Percentiles rank a stretch among this genome's conserved stretches.
These are phyloP conservation scores for Ogataea pilisensis DNA, from an alignment of 805 yeast genomes.

Conservation along the genomic window DNA sequence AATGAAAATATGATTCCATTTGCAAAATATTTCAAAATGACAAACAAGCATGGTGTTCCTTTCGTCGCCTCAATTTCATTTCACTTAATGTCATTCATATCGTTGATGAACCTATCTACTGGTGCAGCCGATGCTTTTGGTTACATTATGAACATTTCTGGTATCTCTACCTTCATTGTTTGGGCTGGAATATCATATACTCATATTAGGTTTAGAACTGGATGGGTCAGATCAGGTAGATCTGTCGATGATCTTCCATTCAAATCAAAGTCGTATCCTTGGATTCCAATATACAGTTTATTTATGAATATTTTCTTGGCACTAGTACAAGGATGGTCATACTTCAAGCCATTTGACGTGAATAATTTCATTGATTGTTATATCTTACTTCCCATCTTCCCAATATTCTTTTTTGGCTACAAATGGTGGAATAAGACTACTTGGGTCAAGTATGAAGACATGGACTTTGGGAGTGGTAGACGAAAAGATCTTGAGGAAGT, in stretches of 20 bases:
- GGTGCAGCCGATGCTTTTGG: slow-evolving; percentile 59
- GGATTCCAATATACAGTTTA: slow-evolving; percentile 45
- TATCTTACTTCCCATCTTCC: slow-evolving; percentile 56
- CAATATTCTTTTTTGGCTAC: slow-evolving; percentile 33
- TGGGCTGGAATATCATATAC: slow-evolving; percentile 60
- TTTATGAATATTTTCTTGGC: slow-evolving; percentile 48
- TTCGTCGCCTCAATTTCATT: slow-evolving; percentile 51
- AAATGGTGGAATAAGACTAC: slow-evolving; percentile 17
- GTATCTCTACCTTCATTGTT: slow-evolving; percentile 64
- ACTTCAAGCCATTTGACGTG: slow-evolving; percentile 55
- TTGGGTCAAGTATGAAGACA: slow-evolving; percentile 36
- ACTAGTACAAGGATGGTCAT: slow-evolving; percentile 64
- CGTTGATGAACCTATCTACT: slow-evolving; percentile 53
- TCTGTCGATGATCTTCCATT: slow-evolving; percentile 49
- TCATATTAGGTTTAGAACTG: slow-evolving; percentile 54
- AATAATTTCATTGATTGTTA: slow-evolving; percentile 58
- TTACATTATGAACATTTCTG: slow-evolving; percentile 59
- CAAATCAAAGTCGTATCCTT: slow-evolving; percentile 47
- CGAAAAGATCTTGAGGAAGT: slow-evolving; percentile 32
- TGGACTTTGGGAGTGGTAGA: slow-evolving; percentile 50
- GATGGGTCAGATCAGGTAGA: slow-evolving; percentile 40
- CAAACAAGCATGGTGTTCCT: slow-evolving; percentile 60
- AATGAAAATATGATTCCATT: slow-evolving; percentile 45
- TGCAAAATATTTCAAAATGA: slow-evolving; percentile 40
- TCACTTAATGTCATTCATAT: slow-evolving; percentile 51